These are phyloP conservation scores for Acacia concinna DNA, from an alignment of 331 rosid genomes.

Conservation along the genomic window DNA sequence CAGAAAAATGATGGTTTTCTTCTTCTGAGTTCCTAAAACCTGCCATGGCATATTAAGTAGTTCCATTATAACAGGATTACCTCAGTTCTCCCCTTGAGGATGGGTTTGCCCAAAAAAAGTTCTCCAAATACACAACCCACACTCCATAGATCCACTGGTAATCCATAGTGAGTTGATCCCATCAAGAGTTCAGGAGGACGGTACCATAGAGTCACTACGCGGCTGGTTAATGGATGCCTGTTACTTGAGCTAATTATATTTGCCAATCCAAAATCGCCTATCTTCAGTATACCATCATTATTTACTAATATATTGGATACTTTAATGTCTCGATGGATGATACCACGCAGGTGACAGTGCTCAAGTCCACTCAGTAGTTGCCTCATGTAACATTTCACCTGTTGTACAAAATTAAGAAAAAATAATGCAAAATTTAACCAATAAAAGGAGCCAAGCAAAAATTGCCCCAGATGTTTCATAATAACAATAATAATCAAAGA, in stretches of 20 bases:
- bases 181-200: conserved; percentile 98
- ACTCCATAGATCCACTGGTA: conserved; percentile 97
- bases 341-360: conserved; percentile 92
- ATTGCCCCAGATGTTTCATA: not conserved
- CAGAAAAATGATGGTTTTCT: not conserved
- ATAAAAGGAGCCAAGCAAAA: conserved; percentile 10
- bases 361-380: conserved; percentile 87
- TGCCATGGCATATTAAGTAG: not conserved
- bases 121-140: conserved; percentile 96
- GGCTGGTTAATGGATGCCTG: conserved; percentile 75
- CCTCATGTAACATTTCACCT: conserved; percentile 95
- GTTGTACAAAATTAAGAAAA: not conserved
- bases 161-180: conserved; percentile 87
- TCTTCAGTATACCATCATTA: conserved; percentile 82
- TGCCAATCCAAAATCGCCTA: conserved; percentile 97
- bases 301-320: conserved; percentile 87
- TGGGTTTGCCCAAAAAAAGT: conserved; percentile 70
- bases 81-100: conserved; percentile 99
- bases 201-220: conserved; percentile 95
- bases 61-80: conserved; percentile 40
- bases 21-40: too few relatives aligned
- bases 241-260: conserved; percentile 56
- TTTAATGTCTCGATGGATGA: conserved; percentile 92
- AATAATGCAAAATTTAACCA: conserved; percentile 43
- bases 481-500: not conserved